Conservation (phyloP, 371 early-diverging fungal genomes). For the Zopfochytrium polystomum region DNA sequence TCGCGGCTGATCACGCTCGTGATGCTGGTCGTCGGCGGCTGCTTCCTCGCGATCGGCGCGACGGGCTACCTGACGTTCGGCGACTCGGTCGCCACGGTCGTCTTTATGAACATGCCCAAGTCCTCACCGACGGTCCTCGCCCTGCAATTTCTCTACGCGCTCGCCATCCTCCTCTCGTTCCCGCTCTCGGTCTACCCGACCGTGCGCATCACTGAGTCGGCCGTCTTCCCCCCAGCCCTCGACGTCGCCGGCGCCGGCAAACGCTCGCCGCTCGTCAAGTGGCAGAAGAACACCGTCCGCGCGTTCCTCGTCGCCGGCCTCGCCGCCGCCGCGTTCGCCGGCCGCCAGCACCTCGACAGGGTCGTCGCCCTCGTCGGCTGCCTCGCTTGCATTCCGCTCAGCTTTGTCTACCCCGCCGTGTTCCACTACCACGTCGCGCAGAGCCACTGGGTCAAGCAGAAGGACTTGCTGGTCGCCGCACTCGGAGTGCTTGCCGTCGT, state of each 20-base stretch:
- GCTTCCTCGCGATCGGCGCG: conserved; percentile 72
- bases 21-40: conserved; percentile 64
- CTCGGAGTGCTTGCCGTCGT: conserved; percentile 73
- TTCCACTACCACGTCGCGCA: conserved; percentile 67
- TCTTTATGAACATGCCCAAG: conserved; percentile 77
- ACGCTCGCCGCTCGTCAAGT: conserved; percentile 58
- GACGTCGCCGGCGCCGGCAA: conserved; percentile 42
- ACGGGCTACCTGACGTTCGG: conserved; percentile 86
- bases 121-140: conserved; percentile 53
- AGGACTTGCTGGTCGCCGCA: conserved; percentile 59
- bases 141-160: conserved; percentile 78
- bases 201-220: conserved; percentile 79
- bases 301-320: conserved; percentile 62
- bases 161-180: conserved; percentile 84
- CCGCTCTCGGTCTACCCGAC: conserved; percentile 84
- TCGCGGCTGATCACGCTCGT: conserved; percentile 66
- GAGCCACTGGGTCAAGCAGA: conserved; percentile 36
- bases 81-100: conserved; percentile 72
- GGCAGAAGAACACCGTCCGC: conserved; percentile 86
- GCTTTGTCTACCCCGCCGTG: conserved; percentile 79
- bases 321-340: conserved; percentile 71
- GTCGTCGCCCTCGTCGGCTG: conserved; percentile 88
- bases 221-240: too few relatives aligned
- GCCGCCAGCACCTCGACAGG: conserved; percentile 79
- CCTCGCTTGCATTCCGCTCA: conserved; percentile 70